phyloP scores from a whole-genome alignment of 148 eudicot species.

The Fagopyrum tataricum region DNA sequence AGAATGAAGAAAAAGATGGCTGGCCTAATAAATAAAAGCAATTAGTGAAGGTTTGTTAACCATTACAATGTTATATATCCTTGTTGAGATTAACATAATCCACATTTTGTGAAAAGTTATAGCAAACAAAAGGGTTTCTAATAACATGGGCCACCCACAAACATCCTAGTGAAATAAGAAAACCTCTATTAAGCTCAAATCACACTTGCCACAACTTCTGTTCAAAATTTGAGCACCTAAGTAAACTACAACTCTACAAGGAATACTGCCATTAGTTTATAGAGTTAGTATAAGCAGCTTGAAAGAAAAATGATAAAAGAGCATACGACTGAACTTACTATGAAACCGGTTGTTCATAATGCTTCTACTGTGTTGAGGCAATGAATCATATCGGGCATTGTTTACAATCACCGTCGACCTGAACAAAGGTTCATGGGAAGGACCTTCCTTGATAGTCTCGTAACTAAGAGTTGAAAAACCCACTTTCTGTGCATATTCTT shows the following conservation, averaged over 20 bases:
- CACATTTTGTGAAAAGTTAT: too few species aligned
- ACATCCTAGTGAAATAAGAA: too few species aligned
- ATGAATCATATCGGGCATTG: too few species aligned
- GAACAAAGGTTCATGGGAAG: constrained; percentile 82
- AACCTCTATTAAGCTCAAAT: too few species aligned
- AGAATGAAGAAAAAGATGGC: background rate
- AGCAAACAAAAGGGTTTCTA: too few species aligned
- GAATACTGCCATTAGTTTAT: background rate
- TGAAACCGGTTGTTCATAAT: too few species aligned
- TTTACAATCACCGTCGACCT: constrained; percentile 71
- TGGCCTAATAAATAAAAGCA: background rate
- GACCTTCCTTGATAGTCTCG: constrained; percentile 86
- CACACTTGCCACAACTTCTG: too few species aligned
- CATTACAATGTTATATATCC: background rate
- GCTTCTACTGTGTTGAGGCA: too few species aligned
- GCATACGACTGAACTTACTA: background rate
- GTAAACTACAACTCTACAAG: background rate
- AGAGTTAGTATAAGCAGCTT: background rate
- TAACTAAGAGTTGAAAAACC: constrained; percentile 65
- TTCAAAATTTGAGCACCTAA: background rate
- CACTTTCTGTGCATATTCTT: constrained; percentile 83
- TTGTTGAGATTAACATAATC: background rate
- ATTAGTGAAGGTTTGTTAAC: background rate
- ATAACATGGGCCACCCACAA: too few species aligned
- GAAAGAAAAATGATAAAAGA: background rate